A percentile compares a stretch with the other conserved stretches of the same genome.
Evolutionary conservation across 805 yeast genomes (phyloP).

Genomic region (Candida railenensis): DNA sequence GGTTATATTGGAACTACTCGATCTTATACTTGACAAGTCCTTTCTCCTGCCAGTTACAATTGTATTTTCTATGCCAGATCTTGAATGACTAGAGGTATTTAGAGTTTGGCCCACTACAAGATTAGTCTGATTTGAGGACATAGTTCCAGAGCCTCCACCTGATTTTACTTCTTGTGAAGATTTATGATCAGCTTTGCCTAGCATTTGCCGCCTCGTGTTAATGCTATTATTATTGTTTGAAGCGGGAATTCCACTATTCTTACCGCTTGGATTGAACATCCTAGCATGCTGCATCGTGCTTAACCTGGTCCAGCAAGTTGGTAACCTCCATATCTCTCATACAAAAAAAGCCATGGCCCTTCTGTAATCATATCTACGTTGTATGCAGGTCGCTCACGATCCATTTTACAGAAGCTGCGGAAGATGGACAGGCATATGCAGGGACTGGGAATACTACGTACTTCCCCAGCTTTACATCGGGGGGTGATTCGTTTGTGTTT

Average conservation of each 20-base stretch:
- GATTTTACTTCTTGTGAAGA: neutral
- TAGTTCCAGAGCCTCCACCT: neutral
- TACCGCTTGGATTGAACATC: constrained; percentile 13
- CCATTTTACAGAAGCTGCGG: no score
- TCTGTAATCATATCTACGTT: neutral
- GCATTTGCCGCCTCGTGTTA: no score
- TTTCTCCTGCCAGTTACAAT: constrained; percentile 4
- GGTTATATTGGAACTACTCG: neutral
- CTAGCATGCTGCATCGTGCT: constrained; percentile 32
- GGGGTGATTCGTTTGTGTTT: no score
- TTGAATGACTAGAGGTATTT: neutral
- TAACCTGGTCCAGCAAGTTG: neutral
- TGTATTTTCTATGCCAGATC: constrained; percentile 4
- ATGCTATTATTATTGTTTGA: constrained; percentile 7
- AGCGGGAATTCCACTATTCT: neutral
- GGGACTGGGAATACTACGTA: no score
- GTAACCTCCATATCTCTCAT: neutral
- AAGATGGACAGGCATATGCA: no score
- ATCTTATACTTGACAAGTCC: neutral
- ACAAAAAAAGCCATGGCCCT: neutral
- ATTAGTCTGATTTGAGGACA: neutral
- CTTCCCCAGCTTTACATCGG: no score
- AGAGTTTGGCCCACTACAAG: constrained; percentile 1
- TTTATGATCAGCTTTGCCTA: neutral
- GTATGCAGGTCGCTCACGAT: neutral